Percentiles rank a stretch among this genome's conserved stretches.
phyloP scores from a whole-genome alignment of 257 asterid genomes.

The Galeopsis tetrahit region DNA sequence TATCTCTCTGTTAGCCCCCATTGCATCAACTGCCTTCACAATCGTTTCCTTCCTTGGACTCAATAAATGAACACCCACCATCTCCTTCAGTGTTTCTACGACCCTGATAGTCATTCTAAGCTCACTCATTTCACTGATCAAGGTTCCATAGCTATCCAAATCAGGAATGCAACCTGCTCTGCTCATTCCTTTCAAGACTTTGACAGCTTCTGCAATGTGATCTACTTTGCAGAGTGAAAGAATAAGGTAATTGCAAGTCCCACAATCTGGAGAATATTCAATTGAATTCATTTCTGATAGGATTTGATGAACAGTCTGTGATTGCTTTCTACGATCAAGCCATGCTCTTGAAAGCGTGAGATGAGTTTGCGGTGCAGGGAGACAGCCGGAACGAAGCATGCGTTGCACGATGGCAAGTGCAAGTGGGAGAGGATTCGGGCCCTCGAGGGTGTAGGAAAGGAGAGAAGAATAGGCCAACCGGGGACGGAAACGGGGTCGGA shows the following conservation, averaged over 20 bases:
- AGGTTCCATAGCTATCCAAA: slow-evolving; percentile 64
- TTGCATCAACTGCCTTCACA: slow-evolving; percentile 54
- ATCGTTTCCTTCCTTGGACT: slow-evolving; percentile 66
- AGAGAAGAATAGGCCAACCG: slow-evolving; percentile 59
- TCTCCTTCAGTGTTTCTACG: slow-evolving; percentile 57
- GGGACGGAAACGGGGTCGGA: slow-evolving; percentile 68
- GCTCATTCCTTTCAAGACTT: slow-evolving; percentile 64
- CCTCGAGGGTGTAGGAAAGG: slow-evolving; percentile 62
- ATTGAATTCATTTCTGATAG: slow-evolving; percentile 60
- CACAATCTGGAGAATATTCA: slow-evolving; percentile 71
- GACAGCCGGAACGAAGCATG: slow-evolving; percentile 77
- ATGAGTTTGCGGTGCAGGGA: slow-evolving; percentile 65
- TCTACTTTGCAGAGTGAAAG: slow-evolving; percentile 73
- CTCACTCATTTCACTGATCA: slow-evolving; percentile 59
- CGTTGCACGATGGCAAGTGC: slow-evolving; percentile 71
- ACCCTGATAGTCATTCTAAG: slow-evolving; percentile 47
- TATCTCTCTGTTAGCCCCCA: slow-evolving; percentile 64
- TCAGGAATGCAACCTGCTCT: slow-evolving; percentile 68
- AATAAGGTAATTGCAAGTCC: slow-evolving; percentile 76
- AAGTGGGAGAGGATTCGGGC: slow-evolving; percentile 60
- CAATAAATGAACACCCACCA: slow-evolving; percentile 57
- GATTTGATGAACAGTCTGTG: slow-evolving; percentile 42
- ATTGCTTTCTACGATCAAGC: slow-evolving; percentile 42
- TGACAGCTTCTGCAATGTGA: slow-evolving; percentile 56
- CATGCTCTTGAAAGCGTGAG: slow-evolving; percentile 69